Conservation (phyloP, 2,329 filamentous ascomycete genomes). For the Dothideomycetidae sp. region DNA sequence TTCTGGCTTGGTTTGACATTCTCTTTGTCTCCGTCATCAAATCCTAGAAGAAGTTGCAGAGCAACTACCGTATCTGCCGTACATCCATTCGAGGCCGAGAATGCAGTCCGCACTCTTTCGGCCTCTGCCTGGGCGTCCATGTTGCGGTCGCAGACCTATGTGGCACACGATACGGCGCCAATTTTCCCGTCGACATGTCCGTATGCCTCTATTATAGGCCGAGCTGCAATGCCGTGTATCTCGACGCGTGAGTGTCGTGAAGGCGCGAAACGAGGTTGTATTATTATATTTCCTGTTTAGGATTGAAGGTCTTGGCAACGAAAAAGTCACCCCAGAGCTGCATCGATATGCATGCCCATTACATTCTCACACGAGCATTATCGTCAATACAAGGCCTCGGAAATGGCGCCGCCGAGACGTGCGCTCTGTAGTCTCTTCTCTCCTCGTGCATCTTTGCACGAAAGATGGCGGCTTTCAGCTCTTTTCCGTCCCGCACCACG, state of each 20-base stretch:
- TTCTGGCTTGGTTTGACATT: not conserved
- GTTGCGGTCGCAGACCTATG: not conserved
- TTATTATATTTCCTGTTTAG: constrained; percentile 8
- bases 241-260: not conserved
- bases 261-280: not conserved
- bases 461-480: not conserved
- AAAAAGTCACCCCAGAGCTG: not conserved
- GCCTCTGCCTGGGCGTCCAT: not conserved
- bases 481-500: not conserved
- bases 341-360: not conserved
- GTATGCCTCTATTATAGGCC: not conserved
- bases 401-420: not conserved
- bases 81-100: not conserved
- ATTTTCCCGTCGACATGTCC: not conserved
- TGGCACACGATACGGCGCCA: not conserved
- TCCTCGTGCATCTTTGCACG: not conserved
- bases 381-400: no score
- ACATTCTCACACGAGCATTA: no score
- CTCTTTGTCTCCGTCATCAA: not conserved
- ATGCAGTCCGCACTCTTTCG: constrained; percentile 1
- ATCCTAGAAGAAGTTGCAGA: not conserved
- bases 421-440: not conserved
- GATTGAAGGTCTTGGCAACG: constrained; percentile 5
- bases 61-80: constrained; percentile 2
- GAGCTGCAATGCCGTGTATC: no score